Evolutionary conservation across 805 yeast species (phyloP).

Genomic region (Gaillardinia entomophila): DNA sequence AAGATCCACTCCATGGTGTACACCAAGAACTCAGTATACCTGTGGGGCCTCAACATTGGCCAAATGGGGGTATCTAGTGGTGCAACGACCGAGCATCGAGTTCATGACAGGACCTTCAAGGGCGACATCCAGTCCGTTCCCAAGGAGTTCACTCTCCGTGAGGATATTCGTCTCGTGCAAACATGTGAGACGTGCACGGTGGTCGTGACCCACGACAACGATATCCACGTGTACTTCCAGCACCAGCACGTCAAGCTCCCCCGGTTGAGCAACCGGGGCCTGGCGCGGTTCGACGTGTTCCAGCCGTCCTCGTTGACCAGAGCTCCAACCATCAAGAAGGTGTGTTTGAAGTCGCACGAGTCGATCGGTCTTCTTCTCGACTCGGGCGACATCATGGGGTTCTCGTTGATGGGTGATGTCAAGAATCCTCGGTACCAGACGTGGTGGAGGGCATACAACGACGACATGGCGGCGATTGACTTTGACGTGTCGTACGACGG

Average conservation of each 20-base stretch:
- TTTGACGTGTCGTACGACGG: constrained; percentile 67
- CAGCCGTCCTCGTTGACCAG: constrained; percentile 47
- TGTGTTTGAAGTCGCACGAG: constrained; percentile 32
- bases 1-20: constrained; percentile 64
- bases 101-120: constrained; percentile 21
- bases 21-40: constrained; percentile 40
- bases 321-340: constrained; percentile 26
- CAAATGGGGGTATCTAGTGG: constrained; percentile 58
- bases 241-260: constrained; percentile 50
- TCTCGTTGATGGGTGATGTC: constrained; percentile 18
- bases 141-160: constrained; percentile 32
- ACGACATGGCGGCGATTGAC: constrained; percentile 55
- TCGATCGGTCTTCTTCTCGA: constrained; percentile 46
- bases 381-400: constrained; percentile 53
- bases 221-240: constrained; percentile 56
- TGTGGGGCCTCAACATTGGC: constrained; percentile 81
- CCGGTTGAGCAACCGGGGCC: constrained; percentile 31
- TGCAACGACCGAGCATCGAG: constrained; percentile 17
- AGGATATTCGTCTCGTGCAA: constrained; percentile 50
- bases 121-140: constrained; percentile 38
- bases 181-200: constrained; percentile 70
- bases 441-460: constrained; percentile 61
- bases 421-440: constrained; percentile 40
- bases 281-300: constrained; percentile 47
- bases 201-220: constrained; percentile 51